Evolutionary conservation across 345 rosid species (phyloP).

Genomic region (Eucalyptus regnans): DNA sequence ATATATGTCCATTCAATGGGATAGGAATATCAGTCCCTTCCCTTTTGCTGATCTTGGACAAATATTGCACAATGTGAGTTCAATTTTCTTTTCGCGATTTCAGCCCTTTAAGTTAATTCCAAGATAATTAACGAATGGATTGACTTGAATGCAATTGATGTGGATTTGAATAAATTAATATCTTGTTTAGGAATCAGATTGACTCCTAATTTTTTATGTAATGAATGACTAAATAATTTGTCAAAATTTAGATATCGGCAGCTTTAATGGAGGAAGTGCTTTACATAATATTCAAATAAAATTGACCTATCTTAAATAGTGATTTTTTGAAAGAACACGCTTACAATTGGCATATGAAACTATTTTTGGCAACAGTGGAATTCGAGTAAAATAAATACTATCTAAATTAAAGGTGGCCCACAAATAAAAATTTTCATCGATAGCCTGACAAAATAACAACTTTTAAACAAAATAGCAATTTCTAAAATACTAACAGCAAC

Average conservation of each 20-base stretch:
- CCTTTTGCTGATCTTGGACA: background rate
- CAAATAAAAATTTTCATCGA: accelerated
- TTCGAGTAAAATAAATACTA: background rate
- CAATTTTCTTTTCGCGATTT: accelerated
- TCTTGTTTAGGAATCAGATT: accelerated
- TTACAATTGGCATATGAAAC: background rate
- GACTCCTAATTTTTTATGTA: accelerated
- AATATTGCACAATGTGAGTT: background rate
- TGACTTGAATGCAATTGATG: accelerated
- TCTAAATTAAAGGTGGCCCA: background rate
- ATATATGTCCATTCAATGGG: background rate
- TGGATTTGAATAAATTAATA: background rate
- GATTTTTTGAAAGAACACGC: background rate
- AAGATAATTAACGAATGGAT: background rate
- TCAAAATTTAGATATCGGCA: background rate
- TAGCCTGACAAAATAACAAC: background rate
- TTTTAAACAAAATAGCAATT: background rate
- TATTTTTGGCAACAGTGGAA: background rate
- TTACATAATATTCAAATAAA: background rate
- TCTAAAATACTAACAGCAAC: background rate
- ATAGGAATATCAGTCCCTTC: background rate
- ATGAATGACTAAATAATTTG: background rate
- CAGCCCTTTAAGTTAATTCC: background rate
- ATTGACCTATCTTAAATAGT: background rate
- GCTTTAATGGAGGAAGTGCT: background rate